These are phyloP conservation scores for Fusarium hainanense DNA, from an alignment of 2,329 filamentous ascomycete genomes.

Conservation along the genomic window DNA sequence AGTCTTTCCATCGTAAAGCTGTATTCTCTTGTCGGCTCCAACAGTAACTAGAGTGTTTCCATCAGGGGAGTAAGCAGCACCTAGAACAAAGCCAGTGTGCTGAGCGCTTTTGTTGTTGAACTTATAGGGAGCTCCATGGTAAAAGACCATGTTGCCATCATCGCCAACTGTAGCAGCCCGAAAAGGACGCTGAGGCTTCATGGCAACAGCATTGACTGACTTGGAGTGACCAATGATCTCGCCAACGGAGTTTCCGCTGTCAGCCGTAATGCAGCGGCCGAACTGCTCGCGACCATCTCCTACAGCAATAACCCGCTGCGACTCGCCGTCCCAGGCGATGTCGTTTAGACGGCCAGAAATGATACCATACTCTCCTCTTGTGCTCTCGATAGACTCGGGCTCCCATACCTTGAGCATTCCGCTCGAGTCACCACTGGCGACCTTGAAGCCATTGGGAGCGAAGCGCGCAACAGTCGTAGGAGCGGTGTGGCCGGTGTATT, in stretches of 20 bases:
- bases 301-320: conserved; percentile 94
- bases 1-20: conserved; percentile 96
- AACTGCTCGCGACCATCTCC: conserved; percentile 94
- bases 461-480: conserved; percentile 93
- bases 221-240: conserved; percentile 93
- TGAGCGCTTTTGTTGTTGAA: conserved; percentile 86
- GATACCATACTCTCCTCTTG: conserved; percentile 94
- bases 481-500: conserved; percentile 92
- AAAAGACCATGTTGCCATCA: conserved; percentile 89
- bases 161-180: conserved; percentile 92
- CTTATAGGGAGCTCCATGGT: conserved; percentile 95
- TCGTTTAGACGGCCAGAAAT: conserved; percentile 96
- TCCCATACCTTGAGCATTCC: conserved; percentile 95
- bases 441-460: conserved; percentile 92
- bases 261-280: conserved; percentile 92
- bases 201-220: conserved; percentile 88
- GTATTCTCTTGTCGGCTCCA: conserved; percentile 91
- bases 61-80: conserved; percentile 89
- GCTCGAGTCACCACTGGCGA: conserved; percentile 89
- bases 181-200: conserved; percentile 90
- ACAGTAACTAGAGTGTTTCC: conserved; percentile 85
- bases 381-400: conserved; percentile 82
- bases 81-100: conserved; percentile 91
- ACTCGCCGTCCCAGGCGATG: conserved; percentile 97
- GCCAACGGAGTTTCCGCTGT: conserved; percentile 95